phyloP scores from a whole-genome alignment of 306 rosid species.

The Calophaca sinica region DNA sequence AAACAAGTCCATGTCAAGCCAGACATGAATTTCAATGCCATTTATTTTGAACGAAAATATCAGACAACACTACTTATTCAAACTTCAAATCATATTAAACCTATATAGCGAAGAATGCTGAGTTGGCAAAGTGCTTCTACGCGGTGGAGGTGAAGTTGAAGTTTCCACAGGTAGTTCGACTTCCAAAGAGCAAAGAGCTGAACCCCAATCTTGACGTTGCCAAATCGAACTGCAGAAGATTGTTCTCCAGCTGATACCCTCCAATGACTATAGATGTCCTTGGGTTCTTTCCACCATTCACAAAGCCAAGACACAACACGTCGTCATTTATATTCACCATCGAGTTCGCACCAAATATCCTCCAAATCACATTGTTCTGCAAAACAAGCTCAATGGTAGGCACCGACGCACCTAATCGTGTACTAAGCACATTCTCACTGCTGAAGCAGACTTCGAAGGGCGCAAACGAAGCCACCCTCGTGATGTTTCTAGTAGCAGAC shows the following conservation, averaged over 20 bases:
- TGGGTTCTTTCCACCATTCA: constrained; percentile 48
- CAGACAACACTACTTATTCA: background rate
- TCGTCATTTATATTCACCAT: constrained; percentile 42
- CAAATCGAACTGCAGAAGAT: constrained; percentile 57
- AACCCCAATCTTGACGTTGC: constrained; percentile 49
- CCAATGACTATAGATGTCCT: constrained; percentile 52
- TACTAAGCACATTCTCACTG: constrained; percentile 29
- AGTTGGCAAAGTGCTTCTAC: background rate
- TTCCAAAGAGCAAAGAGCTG: constrained; percentile 52
- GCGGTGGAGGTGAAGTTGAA: constrained; percentile 59
- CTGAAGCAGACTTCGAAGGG: constrained; percentile 67
- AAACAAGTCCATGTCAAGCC: no score
- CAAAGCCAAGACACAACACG: constrained; percentile 51
- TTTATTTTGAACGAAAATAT: background rate
- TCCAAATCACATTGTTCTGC: constrained; percentile 43
- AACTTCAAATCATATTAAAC: background rate
- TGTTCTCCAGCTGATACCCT: constrained; percentile 53
- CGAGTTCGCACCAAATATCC: constrained; percentile 52
- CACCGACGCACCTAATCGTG: constrained; percentile 49
- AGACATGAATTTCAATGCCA: background rate
- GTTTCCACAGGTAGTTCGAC: constrained; percentile 43
- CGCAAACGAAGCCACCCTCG: constrained; percentile 41
- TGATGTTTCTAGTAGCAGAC: constrained; percentile 54
- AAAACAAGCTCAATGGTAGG: constrained; percentile 49
- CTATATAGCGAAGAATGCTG: background rate